These are phyloP conservation scores for Raphanus raphanistrum DNA, from an alignment of 345 rosid species.

Conservation along the genomic window DNA sequence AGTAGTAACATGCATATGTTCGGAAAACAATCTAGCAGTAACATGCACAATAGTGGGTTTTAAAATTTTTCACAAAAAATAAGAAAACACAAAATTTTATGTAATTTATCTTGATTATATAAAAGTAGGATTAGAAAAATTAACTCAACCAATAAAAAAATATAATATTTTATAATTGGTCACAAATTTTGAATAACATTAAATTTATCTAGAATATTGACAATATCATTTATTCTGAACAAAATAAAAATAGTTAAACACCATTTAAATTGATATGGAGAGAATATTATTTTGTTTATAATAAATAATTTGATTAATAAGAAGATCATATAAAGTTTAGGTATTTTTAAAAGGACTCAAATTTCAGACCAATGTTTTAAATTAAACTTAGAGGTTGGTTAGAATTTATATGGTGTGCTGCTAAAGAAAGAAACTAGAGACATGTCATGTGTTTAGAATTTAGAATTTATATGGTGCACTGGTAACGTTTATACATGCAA, in stretches of 20 bases:
- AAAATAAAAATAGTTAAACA: too few relatives aligned
- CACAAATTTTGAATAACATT: too few relatives aligned
- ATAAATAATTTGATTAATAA: background rate
- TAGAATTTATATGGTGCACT: too few relatives aligned
- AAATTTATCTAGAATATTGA: too few relatives aligned
- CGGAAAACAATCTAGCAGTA: slow-evolving; percentile 22
- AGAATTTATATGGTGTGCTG: slow-evolving; percentile 37
- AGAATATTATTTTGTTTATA: background rate
- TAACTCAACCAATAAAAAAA: too few relatives aligned
- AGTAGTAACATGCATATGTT: slow-evolving; percentile 31
- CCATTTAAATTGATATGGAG: background rate
- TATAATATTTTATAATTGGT: too few relatives aligned
- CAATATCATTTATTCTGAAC: too few relatives aligned
- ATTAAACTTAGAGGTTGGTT: slow-evolving; percentile 35
- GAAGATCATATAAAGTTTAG: background rate
- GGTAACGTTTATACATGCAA: slow-evolving; percentile 21
- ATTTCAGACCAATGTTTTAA: background rate
- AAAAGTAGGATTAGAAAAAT: too few relatives aligned
- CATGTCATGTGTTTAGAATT: slow-evolving; percentile 36
- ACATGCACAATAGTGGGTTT: slow-evolving; percentile 22
- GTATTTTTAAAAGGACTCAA: background rate
- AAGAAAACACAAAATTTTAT: too few relatives aligned
- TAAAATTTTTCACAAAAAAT: too few relatives aligned
- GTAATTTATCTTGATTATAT: too few relatives aligned
- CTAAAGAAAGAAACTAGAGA: slow-evolving; percentile 29